These are phyloP conservation scores for Meyerozyma smithsonii DNA, from an alignment of 1,139 yeast species.

Conservation along the genomic window DNA sequence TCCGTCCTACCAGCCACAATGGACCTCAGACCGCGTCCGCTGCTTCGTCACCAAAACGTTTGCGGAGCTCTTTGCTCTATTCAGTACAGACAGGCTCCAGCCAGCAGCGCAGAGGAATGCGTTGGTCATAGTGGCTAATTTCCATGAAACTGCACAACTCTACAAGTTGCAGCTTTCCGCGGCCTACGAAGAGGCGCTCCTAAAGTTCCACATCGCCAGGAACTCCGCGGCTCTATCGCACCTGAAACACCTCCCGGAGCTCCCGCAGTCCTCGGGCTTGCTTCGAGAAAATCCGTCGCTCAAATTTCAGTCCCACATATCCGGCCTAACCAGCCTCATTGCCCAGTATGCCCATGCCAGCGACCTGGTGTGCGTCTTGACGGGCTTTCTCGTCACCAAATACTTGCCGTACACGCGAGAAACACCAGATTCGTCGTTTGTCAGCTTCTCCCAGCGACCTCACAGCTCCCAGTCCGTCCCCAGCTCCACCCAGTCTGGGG, in stretches of 20 bases:
- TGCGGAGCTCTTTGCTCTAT: conserved; percentile 19
- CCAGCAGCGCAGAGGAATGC: conserved; percentile 9
- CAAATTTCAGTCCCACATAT: conserved; percentile 31
- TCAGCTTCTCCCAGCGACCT: background rate
- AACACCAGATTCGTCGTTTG: background rate
- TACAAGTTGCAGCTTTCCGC: conserved; percentile 33
- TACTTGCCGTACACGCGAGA: conserved; percentile 7
- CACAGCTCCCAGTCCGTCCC: background rate
- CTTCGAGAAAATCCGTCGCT: conserved; percentile 27
- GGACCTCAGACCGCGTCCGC: conserved; percentile 15
- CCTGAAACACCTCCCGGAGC: conserved; percentile 21
- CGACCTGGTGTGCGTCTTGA: conserved; percentile 24
- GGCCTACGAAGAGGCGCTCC: conserved; percentile 30
- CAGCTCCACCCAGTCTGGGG: background rate
- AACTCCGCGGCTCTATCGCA: conserved; percentile 20
- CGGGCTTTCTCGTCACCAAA: conserved; percentile 30
- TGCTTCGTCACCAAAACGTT: conserved; percentile 23
- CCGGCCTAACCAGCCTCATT: conserved; percentile 22
- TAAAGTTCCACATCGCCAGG: conserved; percentile 29
- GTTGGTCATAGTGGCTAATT: conserved; percentile 26
- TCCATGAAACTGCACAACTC: conserved; percentile 34
- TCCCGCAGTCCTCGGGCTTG: conserved; percentile 30
- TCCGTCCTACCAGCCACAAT: conserved; percentile 15
- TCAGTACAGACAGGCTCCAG: conserved; percentile 12
- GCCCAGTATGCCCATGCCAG: conserved; percentile 20